Percentiles rank a stretch among this genome's conserved stretches.
Conservation (phyloP, 2,329 filamentous ascomycete species). For the Nannizziopsis arthrosporioides region DNA sequence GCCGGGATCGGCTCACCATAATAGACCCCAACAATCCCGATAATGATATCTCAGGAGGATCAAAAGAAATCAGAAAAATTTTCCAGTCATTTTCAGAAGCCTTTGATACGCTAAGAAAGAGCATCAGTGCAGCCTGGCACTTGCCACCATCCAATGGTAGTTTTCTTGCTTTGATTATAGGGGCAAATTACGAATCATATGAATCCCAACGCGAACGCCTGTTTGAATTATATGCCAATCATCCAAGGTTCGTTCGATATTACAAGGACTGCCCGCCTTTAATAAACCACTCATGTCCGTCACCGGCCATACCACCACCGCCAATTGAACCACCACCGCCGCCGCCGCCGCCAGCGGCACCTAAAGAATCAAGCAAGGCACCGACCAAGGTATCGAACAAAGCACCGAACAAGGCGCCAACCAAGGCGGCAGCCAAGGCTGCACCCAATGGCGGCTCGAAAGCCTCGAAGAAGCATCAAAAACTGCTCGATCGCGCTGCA, state of each 20-base stretch:
- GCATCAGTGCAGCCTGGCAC: constrained; percentile 38
- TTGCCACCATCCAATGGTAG: constrained; percentile 30
- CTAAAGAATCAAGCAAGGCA: no score
- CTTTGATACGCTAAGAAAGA: constrained; percentile 44
- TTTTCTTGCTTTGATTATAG: constrained; percentile 61
- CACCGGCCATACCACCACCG: constrained; percentile 11
- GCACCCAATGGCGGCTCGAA: no score
- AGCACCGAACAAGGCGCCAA: no score
- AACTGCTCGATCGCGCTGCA: constrained; percentile 22
- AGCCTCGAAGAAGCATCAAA: constrained; percentile 18
- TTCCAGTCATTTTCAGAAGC: constrained; percentile 58
- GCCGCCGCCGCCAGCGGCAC: constrained; percentile 9
- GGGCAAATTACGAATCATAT: constrained; percentile 69
- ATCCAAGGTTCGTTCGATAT: constrained; percentile 26
- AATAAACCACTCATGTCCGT: not conserved
- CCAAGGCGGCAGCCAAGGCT: no score
- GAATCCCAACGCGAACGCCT: constrained; percentile 55
- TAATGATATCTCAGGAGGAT: constrained; percentile 88
- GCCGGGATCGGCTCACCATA: constrained; percentile 62
- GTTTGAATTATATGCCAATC: constrained; percentile 39
- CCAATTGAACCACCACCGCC: constrained; percentile 16
- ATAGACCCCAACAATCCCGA: constrained; percentile 75
- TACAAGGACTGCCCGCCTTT: constrained; percentile 20
- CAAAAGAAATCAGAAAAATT: constrained; percentile 56
- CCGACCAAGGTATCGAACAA: no score